Conservation (phyloP, 176 grass and related monocot genomes). For the Themeda triandra region DNA sequence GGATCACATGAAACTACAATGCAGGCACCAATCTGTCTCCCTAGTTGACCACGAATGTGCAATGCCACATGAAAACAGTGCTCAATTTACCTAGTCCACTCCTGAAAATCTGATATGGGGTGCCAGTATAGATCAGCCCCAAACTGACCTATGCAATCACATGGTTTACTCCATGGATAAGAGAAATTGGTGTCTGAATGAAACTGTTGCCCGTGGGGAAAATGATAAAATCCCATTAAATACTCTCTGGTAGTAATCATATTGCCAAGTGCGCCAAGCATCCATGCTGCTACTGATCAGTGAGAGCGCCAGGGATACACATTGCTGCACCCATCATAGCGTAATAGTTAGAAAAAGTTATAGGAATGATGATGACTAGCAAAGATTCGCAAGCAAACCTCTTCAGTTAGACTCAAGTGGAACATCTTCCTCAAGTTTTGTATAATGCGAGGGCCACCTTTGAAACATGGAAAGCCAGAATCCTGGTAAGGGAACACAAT, state of each 20-base stretch:
- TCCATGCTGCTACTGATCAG: slow-evolving; percentile 99
- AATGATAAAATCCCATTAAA: slow-evolving; percentile 95
- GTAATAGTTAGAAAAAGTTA: slow-evolving; percentile 9
- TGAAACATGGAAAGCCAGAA: slow-evolving; percentile 98
- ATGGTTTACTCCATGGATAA: slow-evolving; percentile 29
- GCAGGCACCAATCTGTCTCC: neutral
- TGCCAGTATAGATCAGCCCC: slow-evolving; percentile 26
- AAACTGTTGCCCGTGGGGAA: neutral
- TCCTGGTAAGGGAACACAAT: slow-evolving; percentile 49
- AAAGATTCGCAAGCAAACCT: slow-evolving; percentile 52
- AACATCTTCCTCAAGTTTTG: slow-evolving; percentile 97
- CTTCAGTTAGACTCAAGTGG: slow-evolving; percentile 96
- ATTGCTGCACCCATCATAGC: slow-evolving; percentile 73
- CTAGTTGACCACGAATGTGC: neutral
- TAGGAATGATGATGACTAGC: neutral
- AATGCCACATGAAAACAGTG: neutral
- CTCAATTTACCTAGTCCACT: slow-evolving; percentile 1
- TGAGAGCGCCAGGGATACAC: slow-evolving; percentile 93
- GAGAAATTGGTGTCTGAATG: slow-evolving; percentile 21
- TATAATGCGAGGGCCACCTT: slow-evolving; percentile 88
- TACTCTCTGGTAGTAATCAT: slow-evolving; percentile 98
- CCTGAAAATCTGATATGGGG: neutral
- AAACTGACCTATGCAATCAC: slow-evolving; percentile 37
- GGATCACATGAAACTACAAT: slow-evolving; percentile 1
- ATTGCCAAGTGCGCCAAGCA: slow-evolving; percentile 95